Evolutionary conservation across 371 early-diverging fungal genomes (phyloP), one percentile per base, ranked within the genome.

Genomic region (Mortierella sp.): DNA sequence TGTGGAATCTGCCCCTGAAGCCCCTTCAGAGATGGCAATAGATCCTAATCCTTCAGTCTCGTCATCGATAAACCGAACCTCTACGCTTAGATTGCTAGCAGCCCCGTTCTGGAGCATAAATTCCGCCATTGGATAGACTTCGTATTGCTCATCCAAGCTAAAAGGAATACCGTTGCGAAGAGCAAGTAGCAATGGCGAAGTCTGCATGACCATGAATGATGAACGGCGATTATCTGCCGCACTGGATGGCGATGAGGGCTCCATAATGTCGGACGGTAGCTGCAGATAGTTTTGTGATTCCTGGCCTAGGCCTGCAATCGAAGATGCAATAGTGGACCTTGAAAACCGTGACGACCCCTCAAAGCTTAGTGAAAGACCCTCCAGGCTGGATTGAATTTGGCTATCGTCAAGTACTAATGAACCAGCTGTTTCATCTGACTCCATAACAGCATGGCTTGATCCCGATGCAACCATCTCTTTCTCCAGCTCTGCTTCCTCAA

Each of bases 81-180:
- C 64, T 4, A 80, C 75, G 45, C 80, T 80, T 17, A 80, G 45
- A 26, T 80, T 80, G 61, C 80, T 80, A 2, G 80, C 42, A 3
- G 80, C 80, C 5, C 80, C 80, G 15, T 80, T 80, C 55, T 80
- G 80, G 15, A 75, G 54, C 80, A 80, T 74, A 58, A 75, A 80
- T 56, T 80, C 80, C 0, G 80, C 80, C 75, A 80, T 54, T 1
- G 80, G 80, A 49, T 80, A 80, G 4, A 80, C 80, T 34, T 80
- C 80, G 13, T 68, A 70, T 7, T 67, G 71, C 17, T 70, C 65
- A 53, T 80, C 80, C 42, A 74, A 42, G 28, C 71, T 80, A 49
- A 73, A 80, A 7, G 65, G 80, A 3, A 57, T 55, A 17, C 75
- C 75, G 53, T 80, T 70, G 26, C 62, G 75, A 35, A 80, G 80